Conservation (phyloP, 2,329 filamentous ascomycete species). For the Xylariaceae sp. region DNA sequence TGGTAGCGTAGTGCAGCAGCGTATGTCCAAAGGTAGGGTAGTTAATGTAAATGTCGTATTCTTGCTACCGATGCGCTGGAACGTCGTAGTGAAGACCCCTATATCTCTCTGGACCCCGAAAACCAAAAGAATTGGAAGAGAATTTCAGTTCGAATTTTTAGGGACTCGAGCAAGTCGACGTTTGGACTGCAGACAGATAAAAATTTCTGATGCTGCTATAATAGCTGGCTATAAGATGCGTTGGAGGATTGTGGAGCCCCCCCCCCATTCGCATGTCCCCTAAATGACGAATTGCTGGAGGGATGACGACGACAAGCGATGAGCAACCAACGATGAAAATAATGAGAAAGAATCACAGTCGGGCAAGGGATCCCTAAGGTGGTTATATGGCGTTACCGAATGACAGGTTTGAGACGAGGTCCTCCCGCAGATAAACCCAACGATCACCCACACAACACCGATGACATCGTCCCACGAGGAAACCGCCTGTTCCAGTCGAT, state of each 20-base stretch:
- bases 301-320: neutral
- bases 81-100: conserved; percentile 8
- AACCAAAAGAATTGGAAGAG: neutral
- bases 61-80: conserved; percentile 19
- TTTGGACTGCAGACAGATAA: no score
- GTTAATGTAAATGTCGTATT: conserved; percentile 18
- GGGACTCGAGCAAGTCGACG: no score
- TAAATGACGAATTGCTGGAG: neutral
- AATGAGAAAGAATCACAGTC: neutral
- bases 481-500: conserved; percentile 15
- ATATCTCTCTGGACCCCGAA: neutral
- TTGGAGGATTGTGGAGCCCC: neutral
- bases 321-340: neutral
- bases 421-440: neutral
- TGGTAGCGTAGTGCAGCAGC: conserved; percentile 1
- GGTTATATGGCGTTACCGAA: neutral
- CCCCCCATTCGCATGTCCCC: neutral
- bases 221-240: neutral
- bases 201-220: no score
- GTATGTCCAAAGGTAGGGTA: neutral
- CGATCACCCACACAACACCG: conserved; percentile 5
- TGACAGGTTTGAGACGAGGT: neutral
- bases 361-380: neutral
- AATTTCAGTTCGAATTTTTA: neutral
- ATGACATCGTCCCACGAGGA: conserved; percentile 19